A percentile compares a stretch with the other conserved stretches of the same genome.
These are phyloP conservation scores for Teunomyces tritomae DNA, from an alignment of 805 yeast species.

Conservation along the genomic window DNA sequence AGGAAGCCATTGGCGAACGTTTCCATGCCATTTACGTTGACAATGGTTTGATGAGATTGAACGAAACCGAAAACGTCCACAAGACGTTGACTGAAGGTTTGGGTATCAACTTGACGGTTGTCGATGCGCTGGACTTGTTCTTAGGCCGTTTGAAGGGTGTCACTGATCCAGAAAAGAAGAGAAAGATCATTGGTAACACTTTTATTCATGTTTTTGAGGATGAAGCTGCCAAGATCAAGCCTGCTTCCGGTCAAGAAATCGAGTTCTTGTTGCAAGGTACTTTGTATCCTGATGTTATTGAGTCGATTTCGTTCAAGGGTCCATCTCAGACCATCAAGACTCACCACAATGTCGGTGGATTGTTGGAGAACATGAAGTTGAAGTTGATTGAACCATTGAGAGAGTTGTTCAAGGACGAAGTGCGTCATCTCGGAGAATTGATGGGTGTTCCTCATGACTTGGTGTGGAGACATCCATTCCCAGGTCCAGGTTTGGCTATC, in stretches of 20 bases:
- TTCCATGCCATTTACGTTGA: slow-evolving; percentile 98
- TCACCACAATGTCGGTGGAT: slow-evolving; percentile 98
- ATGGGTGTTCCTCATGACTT: slow-evolving; percentile 94
- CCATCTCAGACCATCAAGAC: slow-evolving; percentile 99
- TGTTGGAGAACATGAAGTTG: slow-evolving; percentile 96
- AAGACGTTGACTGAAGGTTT: slow-evolving; percentile 87
- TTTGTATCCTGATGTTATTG: slow-evolving; percentile 96
- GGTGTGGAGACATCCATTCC: slow-evolving; percentile 99
- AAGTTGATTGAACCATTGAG: slow-evolving; percentile 97
- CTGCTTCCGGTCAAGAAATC: slow-evolving; percentile 83
- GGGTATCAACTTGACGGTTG: slow-evolving; percentile 91
- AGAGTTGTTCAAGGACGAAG: slow-evolving; percentile 98
- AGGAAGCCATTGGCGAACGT: slow-evolving; percentile 97
- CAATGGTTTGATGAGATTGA: slow-evolving; percentile 94
- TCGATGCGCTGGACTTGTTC: slow-evolving; percentile 92
- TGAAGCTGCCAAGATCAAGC: slow-evolving; percentile 89
- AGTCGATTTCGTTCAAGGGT: slow-evolving; percentile 97
- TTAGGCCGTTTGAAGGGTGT: slow-evolving; percentile 84
- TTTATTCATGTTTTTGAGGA: slow-evolving; percentile 96
- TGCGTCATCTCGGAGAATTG: slow-evolving; percentile 90
- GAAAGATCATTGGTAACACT: slow-evolving; percentile 97
- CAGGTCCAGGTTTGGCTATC: slow-evolving; percentile 99
- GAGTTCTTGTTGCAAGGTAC: slow-evolving; percentile 96
- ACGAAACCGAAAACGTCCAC: slow-evolving; percentile 88
- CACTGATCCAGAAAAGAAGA: slow-evolving; percentile 97